These are phyloP conservation scores for Skeletonema potamos DNA, from an alignment of 108 stramenopile species.

Conservation along the genomic window DNA sequence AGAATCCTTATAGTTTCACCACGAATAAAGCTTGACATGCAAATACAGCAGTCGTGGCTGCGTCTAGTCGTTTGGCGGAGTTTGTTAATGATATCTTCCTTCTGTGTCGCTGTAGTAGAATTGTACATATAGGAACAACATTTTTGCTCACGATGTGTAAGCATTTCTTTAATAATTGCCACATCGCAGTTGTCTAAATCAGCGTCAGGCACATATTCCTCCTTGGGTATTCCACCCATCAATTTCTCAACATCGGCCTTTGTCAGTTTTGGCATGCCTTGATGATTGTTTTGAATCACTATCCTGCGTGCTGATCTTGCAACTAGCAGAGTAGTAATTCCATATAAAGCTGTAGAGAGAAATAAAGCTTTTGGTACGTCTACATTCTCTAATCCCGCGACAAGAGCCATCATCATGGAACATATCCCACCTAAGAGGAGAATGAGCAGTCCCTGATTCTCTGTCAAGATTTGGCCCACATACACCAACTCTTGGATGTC, in stretches of 20 bases:
- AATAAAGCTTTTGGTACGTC: conserved; percentile 17
- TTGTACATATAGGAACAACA: neutral
- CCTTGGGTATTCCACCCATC: conserved; percentile 43
- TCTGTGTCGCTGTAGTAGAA: conserved; percentile 1
- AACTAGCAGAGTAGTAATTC: conserved; percentile 29
- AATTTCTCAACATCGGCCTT: conserved; percentile 5
- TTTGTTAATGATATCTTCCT: conserved; percentile 31
- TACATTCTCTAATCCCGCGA: conserved; percentile 29
- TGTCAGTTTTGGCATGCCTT: conserved; percentile 14
- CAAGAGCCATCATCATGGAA: conserved; percentile 32
- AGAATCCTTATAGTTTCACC: conserved; percentile 46
- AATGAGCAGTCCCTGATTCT: conserved; percentile 20
- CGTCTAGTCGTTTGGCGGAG: conserved; percentile 36
- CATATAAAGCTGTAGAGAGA: conserved; percentile 27
- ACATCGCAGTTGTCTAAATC: conserved; percentile 25
- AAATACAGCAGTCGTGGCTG: conserved; percentile 57
- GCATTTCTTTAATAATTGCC: conserved; percentile 37
- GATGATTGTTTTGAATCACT: neutral
- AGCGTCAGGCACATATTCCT: conserved; percentile 42
- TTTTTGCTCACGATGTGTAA: conserved; percentile 27
- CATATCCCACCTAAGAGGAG: conserved; percentile 33
- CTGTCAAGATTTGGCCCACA: conserved; percentile 26
- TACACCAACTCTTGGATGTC: conserved; percentile 30
- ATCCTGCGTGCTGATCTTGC: conserved; percentile 26
- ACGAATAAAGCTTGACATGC: conserved; percentile 30